Evolutionary conservation across 495 filamentous ascomycete genomes (phyloP).

Genomic region (Patellaria atrata): DNA sequence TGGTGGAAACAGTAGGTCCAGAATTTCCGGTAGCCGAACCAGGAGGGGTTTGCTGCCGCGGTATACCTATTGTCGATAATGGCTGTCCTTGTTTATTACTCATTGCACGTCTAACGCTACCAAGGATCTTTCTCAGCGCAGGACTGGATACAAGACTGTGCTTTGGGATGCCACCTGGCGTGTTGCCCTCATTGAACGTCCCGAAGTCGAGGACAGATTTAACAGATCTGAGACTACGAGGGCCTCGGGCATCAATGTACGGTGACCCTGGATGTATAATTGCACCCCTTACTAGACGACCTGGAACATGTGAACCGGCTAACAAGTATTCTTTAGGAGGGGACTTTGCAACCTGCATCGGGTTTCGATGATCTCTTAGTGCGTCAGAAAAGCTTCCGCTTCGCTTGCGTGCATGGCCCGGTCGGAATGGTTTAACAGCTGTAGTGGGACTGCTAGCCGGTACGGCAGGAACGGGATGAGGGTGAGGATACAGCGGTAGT

Average conservation of each 20-base stretch:
- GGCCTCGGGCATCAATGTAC: conserved; percentile 21
- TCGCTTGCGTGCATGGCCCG: conserved; percentile 47
- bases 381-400: conserved; percentile 80
- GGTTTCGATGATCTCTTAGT: conserved; percentile 54
- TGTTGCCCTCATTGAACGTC: conserved; percentile 4
- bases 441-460: conserved; percentile 13
- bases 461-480: conserved; percentile 11
- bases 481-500: conserved; percentile 22
- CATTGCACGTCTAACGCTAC: conserved; percentile 75
- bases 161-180: too few species aligned
- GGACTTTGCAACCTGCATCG: conserved; percentile 36
- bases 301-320: conserved; percentile 60
- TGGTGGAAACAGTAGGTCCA: conserved; percentile 7
- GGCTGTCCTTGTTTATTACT: conserved; percentile 47
- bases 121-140: conserved; percentile 72
- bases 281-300: conserved; percentile 66
- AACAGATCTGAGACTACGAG: too few species aligned
- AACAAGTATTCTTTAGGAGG: conserved; percentile 10
- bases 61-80: conserved; percentile 11
- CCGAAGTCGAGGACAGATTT: conserved; percentile 8
- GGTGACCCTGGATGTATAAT: conserved; percentile 18
- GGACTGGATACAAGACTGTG: too few species aligned
- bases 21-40: conserved; percentile 8
- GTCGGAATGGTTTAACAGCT: conserved; percentile 8
- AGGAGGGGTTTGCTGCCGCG: conserved; percentile 5